Evolutionary conservation across 1,284 basidiomycete species (phyloP), one percentile per base, ranked within the genome.

Genomic region (Cryptococcus sp.): DNA sequence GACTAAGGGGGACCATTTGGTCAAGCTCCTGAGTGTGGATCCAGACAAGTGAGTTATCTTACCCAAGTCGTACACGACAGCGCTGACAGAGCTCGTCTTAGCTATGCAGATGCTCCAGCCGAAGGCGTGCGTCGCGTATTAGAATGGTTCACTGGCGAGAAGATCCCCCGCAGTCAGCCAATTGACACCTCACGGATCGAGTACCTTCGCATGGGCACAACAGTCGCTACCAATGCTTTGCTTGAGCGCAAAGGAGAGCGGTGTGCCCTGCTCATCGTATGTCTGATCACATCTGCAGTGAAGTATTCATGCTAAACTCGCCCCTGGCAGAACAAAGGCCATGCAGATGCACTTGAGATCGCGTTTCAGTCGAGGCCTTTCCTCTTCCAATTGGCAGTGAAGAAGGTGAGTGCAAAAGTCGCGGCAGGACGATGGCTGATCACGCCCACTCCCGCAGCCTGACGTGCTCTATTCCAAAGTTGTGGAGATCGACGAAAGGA

Each of bases 61-160:
- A 3, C 6, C n/a, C 15, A 5, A 13, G 8, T 8, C 31, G 51
- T 3, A 45, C 8, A 2, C 8, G 3, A 7, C 20, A 35, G 31
- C 31, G 31, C 13, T 35, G 31, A 35, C 13, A 10, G 31, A 35
- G 31, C 7, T 35, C 31, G 8, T 0, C 81, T 80, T 20, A 96
- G 96, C 76, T 99, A 99, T 79, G 77, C 82, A 3, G 95, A 99
- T 81, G 95, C 95, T 0, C 95, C 95, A 0, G 93, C 90, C 16
- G 74, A 76, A 57, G 72, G 93, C 0, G 93, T 98, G 57, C 83
- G 95, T 8, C 85, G 96, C 16, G 86, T 97, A 3, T 80, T 98
- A 2, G 91, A 95, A 77, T 83, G 82, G 22, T 85, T 90, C 0
- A 88, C 87, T 0, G 87, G 87, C 0, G 58, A 81, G 79, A 59